phyloP scores from a whole-genome alignment of 495 filamentous ascomycete species.

The Neurospora sp. region DNA sequence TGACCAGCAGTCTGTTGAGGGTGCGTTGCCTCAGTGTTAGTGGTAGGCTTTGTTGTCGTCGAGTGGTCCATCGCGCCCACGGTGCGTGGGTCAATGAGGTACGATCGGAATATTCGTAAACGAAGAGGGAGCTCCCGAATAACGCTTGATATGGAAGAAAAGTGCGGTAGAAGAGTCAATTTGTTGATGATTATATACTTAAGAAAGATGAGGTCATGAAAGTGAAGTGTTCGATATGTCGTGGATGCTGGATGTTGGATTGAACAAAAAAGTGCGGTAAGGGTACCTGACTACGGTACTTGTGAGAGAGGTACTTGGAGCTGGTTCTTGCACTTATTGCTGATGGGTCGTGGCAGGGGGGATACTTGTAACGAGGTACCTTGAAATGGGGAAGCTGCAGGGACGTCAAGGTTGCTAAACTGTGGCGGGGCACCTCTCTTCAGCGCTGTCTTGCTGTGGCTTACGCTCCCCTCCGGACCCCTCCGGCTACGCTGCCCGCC shows the following conservation, averaged over 20 bases:
- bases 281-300: not conserved
- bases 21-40: not conserved
- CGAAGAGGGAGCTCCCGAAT: not conserved
- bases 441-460: not conserved
- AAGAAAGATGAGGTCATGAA: not conserved
- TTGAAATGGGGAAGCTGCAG: not conserved
- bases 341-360: not conserved
- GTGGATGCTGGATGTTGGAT: not conserved
- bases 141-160: not conserved
- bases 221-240: not conserved
- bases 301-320: not conserved
- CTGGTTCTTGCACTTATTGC: not conserved
- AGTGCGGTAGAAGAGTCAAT: not conserved
- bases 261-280: not conserved
- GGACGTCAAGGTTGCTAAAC: not conserved
- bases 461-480: not conserved
- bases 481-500: not conserved
- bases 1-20: not conserved
- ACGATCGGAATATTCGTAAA: not conserved
- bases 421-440: not conserved
- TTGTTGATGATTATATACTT: not conserved
- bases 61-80: not conserved
- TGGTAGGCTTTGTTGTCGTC: not conserved
- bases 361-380: not conserved
- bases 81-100: not conserved